Base-by-base conservation (phyloP, 139 green algal species). In the Chlorella ohadii region DNA sequence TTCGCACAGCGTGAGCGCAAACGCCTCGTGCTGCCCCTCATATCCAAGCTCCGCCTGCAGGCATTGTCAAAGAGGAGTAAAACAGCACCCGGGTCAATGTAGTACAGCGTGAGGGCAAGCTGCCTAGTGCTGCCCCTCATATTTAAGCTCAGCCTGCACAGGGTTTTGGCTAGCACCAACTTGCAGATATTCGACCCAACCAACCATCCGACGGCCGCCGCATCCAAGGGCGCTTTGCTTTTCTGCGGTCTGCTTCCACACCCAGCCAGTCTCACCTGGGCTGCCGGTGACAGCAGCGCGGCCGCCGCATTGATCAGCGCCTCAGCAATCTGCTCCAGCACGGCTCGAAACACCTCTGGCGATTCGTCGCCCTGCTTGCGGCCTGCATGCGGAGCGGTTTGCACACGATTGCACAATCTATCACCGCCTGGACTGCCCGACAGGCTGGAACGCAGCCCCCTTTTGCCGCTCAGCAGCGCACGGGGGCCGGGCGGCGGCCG, bases 1-100 rank as follows among this genome's bases (percentile, higher is more conserved):
- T n/a, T 92, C 91, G 31, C 86, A 90, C 59, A 97, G 72, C 19
- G 88, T 81, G 78, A 85, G 67, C 23, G 90, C 94, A 87, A 95
- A 94, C 79, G 96, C 94, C 36, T 94, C 87, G 47, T 87, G 59
- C 27, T 74, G 70, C 34, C 92, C 94, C 51, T 94, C 94, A 56
- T 84, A 91, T 16, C 79, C 88, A 71, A 96, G 88, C 85, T 94
- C 84, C 2, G 61, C 57, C 22, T 75, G 39, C 55, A 47, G 44
- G 44, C 44, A 51, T 51, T 51, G 44, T 51, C 9, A 36, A 27
- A 25, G n/a, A n/a, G n/a, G n/a, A n/a, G n/a, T n/a, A n/a, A n/a
- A n/a, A n/a, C n/a, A n/a, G n/a, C n/a, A n/a, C n/a, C n/a, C n/a
- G n/a, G n/a, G n/a, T n/a, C n/a, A n/a, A n/a, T n/a, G n/a, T n/a